Conservation (phyloP, 2,329 filamentous ascomycete genomes). For the Sporothrix protearum region DNA sequence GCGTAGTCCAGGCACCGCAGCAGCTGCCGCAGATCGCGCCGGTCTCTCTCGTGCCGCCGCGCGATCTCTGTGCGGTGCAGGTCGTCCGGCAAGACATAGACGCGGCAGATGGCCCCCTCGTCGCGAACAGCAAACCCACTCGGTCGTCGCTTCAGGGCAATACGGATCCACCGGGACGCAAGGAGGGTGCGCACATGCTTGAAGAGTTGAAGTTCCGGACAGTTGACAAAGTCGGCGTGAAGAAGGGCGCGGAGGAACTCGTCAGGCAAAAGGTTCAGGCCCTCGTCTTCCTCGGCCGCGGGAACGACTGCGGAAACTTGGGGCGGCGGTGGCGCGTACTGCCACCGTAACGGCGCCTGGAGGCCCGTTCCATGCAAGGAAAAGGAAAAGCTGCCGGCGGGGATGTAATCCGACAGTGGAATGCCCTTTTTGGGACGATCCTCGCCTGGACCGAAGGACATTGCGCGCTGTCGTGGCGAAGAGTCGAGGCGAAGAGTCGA, state of each 20-base stretch:
- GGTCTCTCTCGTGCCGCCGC: slow-evolving; percentile 45
- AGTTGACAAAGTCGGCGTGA: background rate
- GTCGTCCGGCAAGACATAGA: slow-evolving; percentile 66
- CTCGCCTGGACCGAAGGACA: background rate
- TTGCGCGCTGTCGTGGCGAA: background rate
- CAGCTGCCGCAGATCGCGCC: slow-evolving; percentile 46
- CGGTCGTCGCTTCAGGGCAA: background rate
- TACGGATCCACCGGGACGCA: background rate
- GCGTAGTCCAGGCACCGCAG: slow-evolving; percentile 56
- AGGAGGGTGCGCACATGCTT: background rate
- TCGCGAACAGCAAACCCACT: background rate
- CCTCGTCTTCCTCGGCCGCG: background rate
- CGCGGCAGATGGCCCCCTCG: slow-evolving; percentile 23
- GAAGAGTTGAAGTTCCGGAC: background rate
- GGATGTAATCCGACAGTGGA: slow-evolving; percentile 9
- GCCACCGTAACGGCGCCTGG: background rate
- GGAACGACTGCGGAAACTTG: background rate
- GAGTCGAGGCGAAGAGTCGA: too few relatives aligned
- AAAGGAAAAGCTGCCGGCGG: slow-evolving; percentile 11
- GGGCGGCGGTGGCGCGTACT: background rate
- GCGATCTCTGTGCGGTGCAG: slow-evolving; percentile 52
- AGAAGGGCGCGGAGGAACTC: background rate
- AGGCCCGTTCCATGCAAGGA: background rate
- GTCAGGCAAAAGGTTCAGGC: background rate
- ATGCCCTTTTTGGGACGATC: background rate